phyloP scores from a whole-genome alignment of 2,329 filamentous ascomycete species.

The Claviceps sp. region DNA sequence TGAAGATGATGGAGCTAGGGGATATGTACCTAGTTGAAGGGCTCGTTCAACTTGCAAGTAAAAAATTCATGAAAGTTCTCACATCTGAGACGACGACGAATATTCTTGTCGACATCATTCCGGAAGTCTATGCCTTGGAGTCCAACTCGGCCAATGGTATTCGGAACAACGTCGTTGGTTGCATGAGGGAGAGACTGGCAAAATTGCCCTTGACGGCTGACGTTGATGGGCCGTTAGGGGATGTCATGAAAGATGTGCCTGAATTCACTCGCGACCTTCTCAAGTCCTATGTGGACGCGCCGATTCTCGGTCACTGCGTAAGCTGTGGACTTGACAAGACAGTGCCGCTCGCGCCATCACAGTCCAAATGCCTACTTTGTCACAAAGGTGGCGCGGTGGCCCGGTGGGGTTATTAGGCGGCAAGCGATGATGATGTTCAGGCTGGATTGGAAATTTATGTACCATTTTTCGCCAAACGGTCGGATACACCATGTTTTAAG shows the following conservation, averaged over 20 bases:
- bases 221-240: background rate
- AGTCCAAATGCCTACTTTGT: background rate
- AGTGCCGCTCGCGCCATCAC: background rate
- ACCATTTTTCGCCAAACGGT: no score
- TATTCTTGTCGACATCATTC: background rate
- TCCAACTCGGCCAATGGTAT: background rate
- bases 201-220: background rate
- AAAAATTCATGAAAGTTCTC: background rate
- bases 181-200: background rate
- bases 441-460: no score
- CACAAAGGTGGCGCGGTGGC: no score
- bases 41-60: background rate
- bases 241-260: background rate
- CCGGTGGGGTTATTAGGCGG: no score
- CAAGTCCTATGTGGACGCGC: background rate
- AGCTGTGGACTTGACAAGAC: background rate
- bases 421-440: no score
- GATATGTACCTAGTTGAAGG: background rate
- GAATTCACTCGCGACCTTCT: background rate
- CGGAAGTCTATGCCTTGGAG: background rate
- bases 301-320: background rate
- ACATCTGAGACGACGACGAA: background rate
- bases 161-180: background rate
- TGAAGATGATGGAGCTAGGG: background rate
- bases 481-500: no score